Evolutionary conservation across 805 yeast species (phyloP), one percentile per base, ranked within the genome.

Genomic region (Clavispora fructus): DNA sequence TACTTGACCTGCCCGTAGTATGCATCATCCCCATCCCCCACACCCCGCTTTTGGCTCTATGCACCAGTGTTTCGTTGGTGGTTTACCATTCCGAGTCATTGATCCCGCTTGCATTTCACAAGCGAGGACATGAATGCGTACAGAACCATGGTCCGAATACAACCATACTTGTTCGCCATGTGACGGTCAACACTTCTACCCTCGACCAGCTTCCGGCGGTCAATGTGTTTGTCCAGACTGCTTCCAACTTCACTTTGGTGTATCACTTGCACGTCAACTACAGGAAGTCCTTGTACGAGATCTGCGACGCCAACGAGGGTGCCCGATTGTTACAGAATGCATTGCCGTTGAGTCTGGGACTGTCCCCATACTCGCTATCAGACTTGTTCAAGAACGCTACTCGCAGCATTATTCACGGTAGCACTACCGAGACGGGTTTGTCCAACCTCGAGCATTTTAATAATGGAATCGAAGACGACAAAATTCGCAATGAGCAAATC

Each of bases 401-500:
- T 10, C 59, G 61, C 31, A 43, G 65, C 41, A 59, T 69, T 6
- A 59, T 64, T n/a, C 64, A 56, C 31, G 69, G 70, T 1, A 46
- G 50, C 10, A 52, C 59, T 43, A 46, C 14, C 14, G 42, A 33
- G 35, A 39, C 25, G 5, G 61, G 59, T 43, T 45, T 70, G 45
- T 70, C 67, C 41, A 69, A 69, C 45, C 50, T 68, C 12, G 75
- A 70, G 52, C 64, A 62, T 44, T 57, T 61, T 39, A 60, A 59
- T 44, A 66, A 64, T 48, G 48, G 41, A 10, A 43, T 58, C 11
- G 44, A 53, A n/a, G 70, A 65, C 37, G 74, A 70, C 42, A 70
- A 64, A 9, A 33, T 47, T n/a, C 49, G 61, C 9, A 64, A 64
- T 46, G 56, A 50, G 25, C 45, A 51, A 13, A 53, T 70, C 12